Evolutionary conservation across 2,329 filamentous ascomycete genomes (phyloP).

Genomic region (Colletotrichum sp.): DNA sequence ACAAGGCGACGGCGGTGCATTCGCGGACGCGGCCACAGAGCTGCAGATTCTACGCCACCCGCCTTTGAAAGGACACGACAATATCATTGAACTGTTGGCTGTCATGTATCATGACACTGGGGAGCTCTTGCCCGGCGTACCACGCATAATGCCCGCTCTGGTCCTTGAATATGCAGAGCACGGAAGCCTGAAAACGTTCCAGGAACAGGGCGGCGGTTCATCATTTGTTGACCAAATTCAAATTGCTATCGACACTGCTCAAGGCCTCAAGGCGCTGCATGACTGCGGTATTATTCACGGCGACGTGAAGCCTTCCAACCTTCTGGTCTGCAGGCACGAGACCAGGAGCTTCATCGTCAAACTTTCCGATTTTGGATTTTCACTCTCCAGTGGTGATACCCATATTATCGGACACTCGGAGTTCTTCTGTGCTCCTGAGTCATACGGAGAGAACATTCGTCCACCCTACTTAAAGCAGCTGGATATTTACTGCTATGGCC

Average conservation of each 20-base stretch:
- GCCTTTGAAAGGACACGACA: not conserved
- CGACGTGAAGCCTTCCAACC: not conserved
- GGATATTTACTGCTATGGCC: not conserved
- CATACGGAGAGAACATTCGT: not conserved
- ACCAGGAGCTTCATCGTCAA: not conserved
- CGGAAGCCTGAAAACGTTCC: not conserved
- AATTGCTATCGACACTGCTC: not conserved
- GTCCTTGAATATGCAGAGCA: not conserved
- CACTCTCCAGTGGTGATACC: not conserved
- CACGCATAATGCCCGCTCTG: not conserved
- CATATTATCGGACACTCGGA: not conserved
- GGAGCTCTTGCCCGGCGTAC: not conserved
- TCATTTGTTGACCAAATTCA: not conserved
- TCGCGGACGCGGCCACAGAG: not conserved
- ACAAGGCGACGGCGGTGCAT: not conserved
- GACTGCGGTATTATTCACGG: not conserved
- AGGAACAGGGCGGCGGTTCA: not conserved
- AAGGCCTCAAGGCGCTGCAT: not conserved
- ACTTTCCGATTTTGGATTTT: not conserved
- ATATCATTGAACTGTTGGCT: not conserved
- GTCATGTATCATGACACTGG: not conserved
- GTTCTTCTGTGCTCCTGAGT: not conserved
- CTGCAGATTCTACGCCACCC: not conserved
- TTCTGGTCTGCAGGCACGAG: not conserved
- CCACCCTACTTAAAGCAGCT: not conserved